Conservation (phyloP, 1,139 yeast genomes). For the Arxiozyma telluris region DNA sequence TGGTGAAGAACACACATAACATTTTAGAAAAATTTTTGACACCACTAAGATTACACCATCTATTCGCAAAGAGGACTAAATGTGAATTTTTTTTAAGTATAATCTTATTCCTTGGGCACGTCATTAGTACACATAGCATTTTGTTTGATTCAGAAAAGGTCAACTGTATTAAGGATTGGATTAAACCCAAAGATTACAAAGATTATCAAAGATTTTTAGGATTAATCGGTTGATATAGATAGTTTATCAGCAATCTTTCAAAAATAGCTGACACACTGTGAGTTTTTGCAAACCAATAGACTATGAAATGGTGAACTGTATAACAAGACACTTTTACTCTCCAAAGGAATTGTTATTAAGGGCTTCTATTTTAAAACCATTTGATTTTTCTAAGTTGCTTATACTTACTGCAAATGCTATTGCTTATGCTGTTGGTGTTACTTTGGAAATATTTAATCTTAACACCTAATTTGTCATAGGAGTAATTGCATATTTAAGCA, state of each 20-base stretch:
- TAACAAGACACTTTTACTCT: not conserved
- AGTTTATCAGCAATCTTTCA: conserved; percentile 1
- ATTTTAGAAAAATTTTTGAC: not conserved
- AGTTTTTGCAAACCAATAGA: not conserved
- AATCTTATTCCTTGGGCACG: not conserved
- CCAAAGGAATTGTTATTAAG: not conserved
- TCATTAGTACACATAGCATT: not conserved
- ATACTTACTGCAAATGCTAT: conserved; percentile 1
- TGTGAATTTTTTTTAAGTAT: not conserved
- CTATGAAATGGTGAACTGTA: not conserved
- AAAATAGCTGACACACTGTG: not conserved
- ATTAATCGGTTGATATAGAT: not conserved
- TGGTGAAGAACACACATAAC: not conserved
- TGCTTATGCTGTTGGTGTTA: not conserved
- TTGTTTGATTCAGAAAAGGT: conserved; percentile 1
- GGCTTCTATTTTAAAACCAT: not conserved
- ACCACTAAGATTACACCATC: not conserved
- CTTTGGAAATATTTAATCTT: not conserved
- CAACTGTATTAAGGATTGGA: not conserved
- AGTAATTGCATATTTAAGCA: not conserved
- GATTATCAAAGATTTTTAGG: conserved; percentile 2
- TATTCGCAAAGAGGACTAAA: not conserved
- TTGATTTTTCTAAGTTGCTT: not conserved
- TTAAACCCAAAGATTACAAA: not conserved
- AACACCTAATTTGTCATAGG: not conserved